Percentiles rank a stretch among this genome's conserved stretches.
phyloP scores from a whole-genome alignment of 2,329 filamentous ascomycete genomes.

The Ambrosiella cleistominuta region DNA sequence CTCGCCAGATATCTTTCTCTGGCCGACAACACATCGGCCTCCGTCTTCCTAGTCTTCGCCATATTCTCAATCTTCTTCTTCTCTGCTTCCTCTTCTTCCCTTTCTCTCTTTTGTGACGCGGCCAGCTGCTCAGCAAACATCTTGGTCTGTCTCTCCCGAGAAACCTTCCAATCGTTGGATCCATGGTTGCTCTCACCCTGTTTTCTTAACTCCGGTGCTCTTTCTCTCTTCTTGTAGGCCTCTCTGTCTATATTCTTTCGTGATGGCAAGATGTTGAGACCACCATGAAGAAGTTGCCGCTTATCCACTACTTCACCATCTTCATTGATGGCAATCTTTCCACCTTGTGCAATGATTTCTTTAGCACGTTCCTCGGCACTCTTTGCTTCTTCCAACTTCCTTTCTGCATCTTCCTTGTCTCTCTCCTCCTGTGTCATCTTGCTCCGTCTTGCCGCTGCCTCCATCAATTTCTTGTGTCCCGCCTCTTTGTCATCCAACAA shows the following conservation, averaged over 20 bases:
- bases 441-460: conserved; percentile 41
- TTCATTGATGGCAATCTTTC: conserved; percentile 53
- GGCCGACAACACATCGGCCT: conserved; percentile 56
- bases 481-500: conserved; percentile 54
- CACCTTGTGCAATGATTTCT: conserved; percentile 47
- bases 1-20: conserved; percentile 64
- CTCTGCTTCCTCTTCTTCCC: conserved; percentile 49
- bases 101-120: conserved; percentile 50
- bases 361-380: conserved; percentile 46
- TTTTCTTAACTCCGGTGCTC: conserved; percentile 5
- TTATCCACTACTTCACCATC: conserved; percentile 74
- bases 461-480: conserved; percentile 50
- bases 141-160: conserved; percentile 56
- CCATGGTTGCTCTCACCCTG: conserved; percentile 16
- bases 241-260: conserved; percentile 1
- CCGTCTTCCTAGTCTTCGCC: conserved; percentile 63
- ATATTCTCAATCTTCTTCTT: conserved; percentile 43
- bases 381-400: conserved; percentile 25
- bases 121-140: conserved; percentile 69
- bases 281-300: conserved; percentile 57
- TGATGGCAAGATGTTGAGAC: conserved; percentile 48
- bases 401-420: conserved; percentile 16
- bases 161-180: conserved; percentile 32
- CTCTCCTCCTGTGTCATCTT: conserved; percentile 24
- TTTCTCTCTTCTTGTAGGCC: conserved; percentile 1